Evolutionary conservation across 2,329 filamentous ascomycete species (phyloP).

Genomic region (Alternaria triticina): DNA sequence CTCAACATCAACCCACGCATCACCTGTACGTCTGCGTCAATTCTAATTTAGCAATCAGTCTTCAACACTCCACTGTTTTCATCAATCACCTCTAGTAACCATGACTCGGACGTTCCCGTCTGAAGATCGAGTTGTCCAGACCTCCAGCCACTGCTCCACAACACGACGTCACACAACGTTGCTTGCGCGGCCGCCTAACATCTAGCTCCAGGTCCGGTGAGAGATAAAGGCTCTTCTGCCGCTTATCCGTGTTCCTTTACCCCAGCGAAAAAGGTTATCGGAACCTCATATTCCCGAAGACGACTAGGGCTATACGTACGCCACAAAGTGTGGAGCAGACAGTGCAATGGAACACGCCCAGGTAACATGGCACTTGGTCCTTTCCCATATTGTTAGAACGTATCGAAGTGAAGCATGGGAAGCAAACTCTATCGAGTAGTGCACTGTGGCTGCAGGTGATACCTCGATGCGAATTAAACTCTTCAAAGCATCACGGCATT

Average conservation of each 20-base stretch:
- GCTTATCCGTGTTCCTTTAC: not conserved
- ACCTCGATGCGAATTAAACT: not conserved
- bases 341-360: not conserved
- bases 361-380: not conserved
- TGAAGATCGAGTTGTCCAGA: not conserved
- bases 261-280: not conserved
- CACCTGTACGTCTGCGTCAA: not conserved
- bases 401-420: not conserved
- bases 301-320: not conserved
- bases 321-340: not conserved
- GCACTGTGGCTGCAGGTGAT: not conserved
- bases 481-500: not conserved
- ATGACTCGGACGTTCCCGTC: not conserved
- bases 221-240: not conserved
- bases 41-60: not conserved
- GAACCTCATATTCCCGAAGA: not conserved
- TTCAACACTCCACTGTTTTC: not conserved
- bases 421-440: not conserved
- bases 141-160: not conserved
- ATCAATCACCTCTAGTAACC: not conserved
- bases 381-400: not conserved
- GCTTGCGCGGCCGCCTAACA: not conserved
- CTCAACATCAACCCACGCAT: not conserved
- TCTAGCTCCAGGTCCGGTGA: not conserved
- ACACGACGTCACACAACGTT: conserved; percentile 6